Conservation (phyloP, 306 rosid species). For the Castanea sativa region DNA sequence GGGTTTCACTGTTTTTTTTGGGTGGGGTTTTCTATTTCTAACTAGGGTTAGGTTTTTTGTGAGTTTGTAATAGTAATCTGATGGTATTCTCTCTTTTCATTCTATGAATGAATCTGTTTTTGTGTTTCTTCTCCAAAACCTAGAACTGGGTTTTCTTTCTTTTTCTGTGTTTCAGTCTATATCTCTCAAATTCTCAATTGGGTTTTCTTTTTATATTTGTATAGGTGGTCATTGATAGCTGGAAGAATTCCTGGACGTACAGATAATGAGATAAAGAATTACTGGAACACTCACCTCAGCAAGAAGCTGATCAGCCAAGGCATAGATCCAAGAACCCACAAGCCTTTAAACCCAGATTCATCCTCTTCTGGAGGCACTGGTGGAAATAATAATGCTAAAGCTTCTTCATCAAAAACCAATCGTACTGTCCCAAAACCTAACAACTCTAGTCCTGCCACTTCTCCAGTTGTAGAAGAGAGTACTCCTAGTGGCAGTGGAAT, state of each 20-base stretch:
- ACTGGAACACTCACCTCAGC: conserved; percentile 91
- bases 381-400: not conserved
- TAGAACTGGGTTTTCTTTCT: not conserved
- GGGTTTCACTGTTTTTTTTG: conserved; percentile 3
- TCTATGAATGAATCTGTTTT: not conserved
- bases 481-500: not conserved
- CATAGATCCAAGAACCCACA: conserved; percentile 89
- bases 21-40: not conserved
- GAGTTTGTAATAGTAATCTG: not conserved
- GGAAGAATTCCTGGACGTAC: conserved; percentile 95
- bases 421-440: conserved; percentile 6
- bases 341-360: conserved; percentile 45
- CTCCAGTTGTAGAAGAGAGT: not conserved
- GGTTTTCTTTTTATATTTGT: not conserved
- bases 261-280: conserved; percentile 84
- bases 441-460: not conserved
- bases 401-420: conserved; percentile 4
- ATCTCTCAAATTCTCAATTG: too few relatives aligned
- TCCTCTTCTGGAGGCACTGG: not conserved
- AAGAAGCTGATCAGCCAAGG: conserved; percentile 89
- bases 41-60: not conserved
- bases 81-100: not conserved
- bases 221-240: conserved; percentile 86
- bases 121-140: not conserved
- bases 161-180: not conserved